Evolutionary conservation across 1,139 yeast genomes (phyloP).

Genomic region (Suhomyces terraborum): DNA sequence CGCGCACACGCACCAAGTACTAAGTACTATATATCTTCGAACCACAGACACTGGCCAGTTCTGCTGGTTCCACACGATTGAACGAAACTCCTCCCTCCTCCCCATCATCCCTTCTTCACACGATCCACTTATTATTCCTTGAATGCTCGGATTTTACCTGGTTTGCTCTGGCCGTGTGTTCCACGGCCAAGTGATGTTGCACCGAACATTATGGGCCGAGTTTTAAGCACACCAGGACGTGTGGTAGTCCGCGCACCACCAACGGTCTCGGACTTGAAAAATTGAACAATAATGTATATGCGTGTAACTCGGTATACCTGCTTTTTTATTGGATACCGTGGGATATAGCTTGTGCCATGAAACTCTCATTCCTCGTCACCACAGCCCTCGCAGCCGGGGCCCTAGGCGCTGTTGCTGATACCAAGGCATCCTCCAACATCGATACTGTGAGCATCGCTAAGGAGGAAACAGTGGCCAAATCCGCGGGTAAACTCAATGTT

Average conservation of each 20-base stretch:
- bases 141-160: too few relatives aligned
- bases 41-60: too few relatives aligned
- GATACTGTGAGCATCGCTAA: neutral
- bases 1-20: too few relatives aligned
- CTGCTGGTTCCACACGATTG: too few relatives aligned
- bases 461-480: conserved; percentile 1
- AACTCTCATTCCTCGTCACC: conserved; percentile 9
- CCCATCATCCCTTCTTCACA: too few relatives aligned
- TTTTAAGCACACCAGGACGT: neutral
- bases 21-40: too few relatives aligned
- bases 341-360: too few relatives aligned
- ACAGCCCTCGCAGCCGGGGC: conserved; percentile 7
- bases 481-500: conserved; percentile 26
- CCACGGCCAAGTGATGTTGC: too few relatives aligned
- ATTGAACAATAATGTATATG: conserved; percentile 2
- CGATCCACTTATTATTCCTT: too few relatives aligned
- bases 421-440: neutral
- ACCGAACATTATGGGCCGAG: neutral
- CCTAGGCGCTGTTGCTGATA: conserved; percentile 6
- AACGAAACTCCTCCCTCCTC: too few relatives aligned
- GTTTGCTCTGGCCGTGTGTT: too few relatives aligned
- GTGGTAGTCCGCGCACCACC: conserved; percentile 10
- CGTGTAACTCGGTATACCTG: neutral
- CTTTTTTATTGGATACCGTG: neutral
- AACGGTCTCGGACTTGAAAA: conserved; percentile 13